These are phyloP conservation scores for Saposhnikovia divaricata DNA, from an alignment of 129 eudicot species.

Conservation along the genomic window DNA sequence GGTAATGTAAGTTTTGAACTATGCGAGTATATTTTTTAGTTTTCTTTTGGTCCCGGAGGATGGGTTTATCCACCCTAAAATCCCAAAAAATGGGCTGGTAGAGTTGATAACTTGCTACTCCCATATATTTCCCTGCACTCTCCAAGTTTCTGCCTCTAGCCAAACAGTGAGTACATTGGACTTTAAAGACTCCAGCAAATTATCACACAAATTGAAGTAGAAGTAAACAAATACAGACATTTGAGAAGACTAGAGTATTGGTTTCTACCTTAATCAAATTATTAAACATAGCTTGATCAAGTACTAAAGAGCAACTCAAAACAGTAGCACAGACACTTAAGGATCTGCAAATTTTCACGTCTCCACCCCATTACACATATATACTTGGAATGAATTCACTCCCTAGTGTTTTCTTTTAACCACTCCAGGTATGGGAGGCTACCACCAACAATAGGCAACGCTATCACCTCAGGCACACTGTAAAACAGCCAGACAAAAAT, in stretches of 20 bases:
- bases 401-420: slow-evolving; percentile 59
- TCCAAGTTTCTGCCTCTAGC: neutral
- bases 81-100: too few species aligned
- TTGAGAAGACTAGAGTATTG: neutral
- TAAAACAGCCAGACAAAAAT: neutral
- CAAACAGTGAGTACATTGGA: neutral
- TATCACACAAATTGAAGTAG: neutral
- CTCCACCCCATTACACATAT: neutral
- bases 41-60: too few species aligned
- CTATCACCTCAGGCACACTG: slow-evolving; percentile 82
- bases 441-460: slow-evolving; percentile 64
- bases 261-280: neutral
- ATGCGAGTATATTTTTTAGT: too few species aligned
- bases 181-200: too few species aligned
- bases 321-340: neutral
- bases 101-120: too few species aligned
- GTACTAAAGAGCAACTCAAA: neutral
- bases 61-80: too few species aligned
- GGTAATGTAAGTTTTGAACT: too few species aligned
- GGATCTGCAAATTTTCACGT: neutral
- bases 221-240: too few species aligned
- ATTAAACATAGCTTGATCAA: neutral
- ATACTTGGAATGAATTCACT: slow-evolving; percentile 11
- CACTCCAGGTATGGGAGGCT: slow-evolving; percentile 55
- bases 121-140: neutral